Evolutionary conservation across 2,329 filamentous ascomycete species (phyloP).

Genomic region (Penicillium oxalicum): DNA sequence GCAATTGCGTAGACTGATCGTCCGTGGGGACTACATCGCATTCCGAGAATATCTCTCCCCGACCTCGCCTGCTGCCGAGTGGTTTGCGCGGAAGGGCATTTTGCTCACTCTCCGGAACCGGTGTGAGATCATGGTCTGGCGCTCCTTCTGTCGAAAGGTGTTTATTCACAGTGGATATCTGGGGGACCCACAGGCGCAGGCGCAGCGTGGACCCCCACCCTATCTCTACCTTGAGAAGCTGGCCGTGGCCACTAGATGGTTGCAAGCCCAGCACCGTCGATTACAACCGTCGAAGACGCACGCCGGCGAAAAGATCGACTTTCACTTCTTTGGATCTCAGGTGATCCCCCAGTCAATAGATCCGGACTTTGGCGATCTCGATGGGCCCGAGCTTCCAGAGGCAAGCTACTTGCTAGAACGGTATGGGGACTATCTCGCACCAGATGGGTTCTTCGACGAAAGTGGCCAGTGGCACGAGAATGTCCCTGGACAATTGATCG

Average conservation of each 20-base stretch:
- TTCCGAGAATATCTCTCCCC: slow-evolving; percentile 65
- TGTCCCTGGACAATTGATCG: slow-evolving; percentile 18
- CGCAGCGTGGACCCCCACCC: slow-evolving; percentile 54
- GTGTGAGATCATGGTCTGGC: slow-evolving; percentile 77
- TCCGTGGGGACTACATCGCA: slow-evolving; percentile 64
- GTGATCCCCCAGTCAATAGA: slow-evolving; percentile 28
- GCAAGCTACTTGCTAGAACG: slow-evolving; percentile 17
- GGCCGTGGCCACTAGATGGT: slow-evolving; percentile 56
- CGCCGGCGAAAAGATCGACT: slow-evolving; percentile 8
- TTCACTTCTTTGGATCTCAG: slow-evolving; percentile 22
- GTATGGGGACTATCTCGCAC: slow-evolving; percentile 33
- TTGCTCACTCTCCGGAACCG: slow-evolving; percentile 70
- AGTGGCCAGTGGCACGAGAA: slow-evolving; percentile 26
- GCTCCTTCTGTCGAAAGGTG: slow-evolving; percentile 68
- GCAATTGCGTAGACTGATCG: slow-evolving; percentile 67
- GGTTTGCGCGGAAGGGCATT: slow-evolving; percentile 70
- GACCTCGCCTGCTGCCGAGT: slow-evolving; percentile 53
- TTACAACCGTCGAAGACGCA: slow-evolving; percentile 4
- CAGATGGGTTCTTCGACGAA: slow-evolving; percentile 31
- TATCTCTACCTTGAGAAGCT: slow-evolving; percentile 69
- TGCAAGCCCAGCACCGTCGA: slow-evolving; percentile 45
- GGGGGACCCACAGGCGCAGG: slow-evolving; percentile 42
- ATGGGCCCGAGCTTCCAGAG: slow-evolving; percentile 6
- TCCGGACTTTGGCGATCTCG: slow-evolving; percentile 27
- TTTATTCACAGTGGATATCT: slow-evolving; percentile 75